phyloP scores from a whole-genome alignment of 192 early-diverging fungal genomes.

The Backusella australiensis region DNA sequence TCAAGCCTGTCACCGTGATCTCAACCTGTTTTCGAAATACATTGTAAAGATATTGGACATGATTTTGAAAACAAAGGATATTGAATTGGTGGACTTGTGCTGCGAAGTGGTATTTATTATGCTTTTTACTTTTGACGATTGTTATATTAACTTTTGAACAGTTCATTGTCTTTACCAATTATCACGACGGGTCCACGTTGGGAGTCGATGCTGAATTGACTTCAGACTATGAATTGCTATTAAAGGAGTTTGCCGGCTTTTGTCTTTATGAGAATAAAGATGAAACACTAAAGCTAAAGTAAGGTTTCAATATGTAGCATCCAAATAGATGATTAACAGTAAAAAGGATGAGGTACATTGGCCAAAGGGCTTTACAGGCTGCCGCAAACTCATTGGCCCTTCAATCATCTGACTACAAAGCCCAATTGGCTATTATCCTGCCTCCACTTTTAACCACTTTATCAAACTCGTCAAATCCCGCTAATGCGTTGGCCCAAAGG shows the following conservation, averaged over 20 bases:
- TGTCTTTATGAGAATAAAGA: slow-evolving; percentile 28
- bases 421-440: slow-evolving; percentile 59
- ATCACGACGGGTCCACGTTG: slow-evolving; percentile 68
- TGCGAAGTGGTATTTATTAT: slow-evolving; percentile 51
- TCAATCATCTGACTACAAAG: slow-evolving; percentile 52
- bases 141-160: slow-evolving; percentile 10
- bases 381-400: slow-evolving; percentile 60
- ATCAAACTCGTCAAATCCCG: slow-evolving; percentile 1
- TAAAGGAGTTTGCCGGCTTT: slow-evolving; percentile 55
- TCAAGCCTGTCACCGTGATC: slow-evolving; percentile 64
- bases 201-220: slow-evolving; percentile 65
- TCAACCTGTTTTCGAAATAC: slow-evolving; percentile 80
- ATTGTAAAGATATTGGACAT: slow-evolving; percentile 69
- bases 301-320: background rate
- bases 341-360: slow-evolving; percentile 40
- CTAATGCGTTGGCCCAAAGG: slow-evolving; percentile 11
- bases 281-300: slow-evolving; percentile 25
- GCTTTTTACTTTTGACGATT: background rate
- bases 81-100: slow-evolving; percentile 57
- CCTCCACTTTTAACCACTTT: slow-evolving; percentile 42
- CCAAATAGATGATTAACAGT: no score
- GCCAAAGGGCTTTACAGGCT: slow-evolving; percentile 62
- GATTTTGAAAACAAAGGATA: slow-evolving; percentile 55
- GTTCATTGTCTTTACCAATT: slow-evolving; percentile 69
- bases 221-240: slow-evolving; percentile 55